Evolutionary conservation across 2,329 filamentous ascomycete species (phyloP), one percentile per base, ranked within the genome.

Genomic region (Fusarium sp.): DNA sequence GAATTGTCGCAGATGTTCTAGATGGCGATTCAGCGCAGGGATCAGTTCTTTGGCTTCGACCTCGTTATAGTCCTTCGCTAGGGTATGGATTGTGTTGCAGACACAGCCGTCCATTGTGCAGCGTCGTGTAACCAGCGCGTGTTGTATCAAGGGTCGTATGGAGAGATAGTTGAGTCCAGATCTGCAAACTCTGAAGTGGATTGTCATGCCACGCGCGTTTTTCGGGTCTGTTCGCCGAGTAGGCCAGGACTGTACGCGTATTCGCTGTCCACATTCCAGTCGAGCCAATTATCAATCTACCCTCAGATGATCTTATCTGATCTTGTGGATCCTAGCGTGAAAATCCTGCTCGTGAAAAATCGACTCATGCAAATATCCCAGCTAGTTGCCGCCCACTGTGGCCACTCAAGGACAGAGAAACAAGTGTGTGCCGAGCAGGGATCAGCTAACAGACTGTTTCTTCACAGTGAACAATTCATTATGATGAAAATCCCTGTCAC

Each of bases 1-100:
- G 1, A 81, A 69, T 9, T 62, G 42, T 13, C 71, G 77, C 4
- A 80, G 42, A 18, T 69, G 60, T 22, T 60, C 66, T 8, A 79
- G 56, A 44, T 80, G 79, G 20, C 59, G 50, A 39, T 79, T 80
- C 3, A 80, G 64, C 4, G 22, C 38, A 24, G 38, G 38, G 26
- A 42, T 32, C 1, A 56, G 22, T 12, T 24, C 15, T 41, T 11
- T 42, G 38, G 17, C 36, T 4, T 30, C 20, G 20, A 1, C 53
- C 1, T 32, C 26, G 22, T 42, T 1, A 0, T 41, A 42, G 14
- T 32, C 26, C 0, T 41, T 42, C 0, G 53, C 8, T 28, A 44
- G 17, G n/a, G 13, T 22, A 45, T 26, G 13, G 6, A 45, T 17
- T 32, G n/a, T 18, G n/a, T 30, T 45, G 17, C 38, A 56, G 22